Evolutionary conservation across 805 yeast genomes (phyloP).

Genomic region (Grigorovia transvaalensis): DNA sequence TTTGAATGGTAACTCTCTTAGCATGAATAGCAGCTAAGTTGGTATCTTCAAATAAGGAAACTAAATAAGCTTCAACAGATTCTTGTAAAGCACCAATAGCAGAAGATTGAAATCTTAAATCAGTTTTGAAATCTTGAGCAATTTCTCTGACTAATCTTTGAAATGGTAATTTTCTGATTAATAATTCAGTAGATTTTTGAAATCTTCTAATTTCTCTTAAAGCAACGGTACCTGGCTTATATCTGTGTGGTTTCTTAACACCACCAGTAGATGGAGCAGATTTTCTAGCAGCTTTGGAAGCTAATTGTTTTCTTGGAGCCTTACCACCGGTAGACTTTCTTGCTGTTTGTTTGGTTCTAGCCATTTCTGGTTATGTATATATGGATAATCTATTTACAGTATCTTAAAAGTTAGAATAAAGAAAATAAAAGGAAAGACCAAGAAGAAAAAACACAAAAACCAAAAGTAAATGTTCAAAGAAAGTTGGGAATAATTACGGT

Average conservation of each 20-base stretch:
- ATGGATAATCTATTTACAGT: neutral
- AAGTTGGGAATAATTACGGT: too few relatives aligned
- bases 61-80: slow-evolving; percentile 96
- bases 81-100: slow-evolving; percentile 98
- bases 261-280: slow-evolving; percentile 89
- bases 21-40: slow-evolving; percentile 98
- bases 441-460: neutral
- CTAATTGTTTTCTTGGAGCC: slow-evolving; percentile 90
- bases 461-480: neutral
- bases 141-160: slow-evolving; percentile 95
- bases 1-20: slow-evolving; percentile 96
- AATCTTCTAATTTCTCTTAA: slow-evolving; percentile 95
- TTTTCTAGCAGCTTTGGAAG: slow-evolving; percentile 88
- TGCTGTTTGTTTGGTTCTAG: slow-evolving; percentile 90
- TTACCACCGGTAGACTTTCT: slow-evolving; percentile 94
- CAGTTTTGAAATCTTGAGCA: slow-evolving; percentile 88
- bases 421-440: neutral
- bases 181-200: slow-evolving; percentile 90
- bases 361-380: slow-evolving; percentile 37
- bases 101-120: slow-evolving; percentile 91
- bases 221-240: slow-evolving; percentile 96
- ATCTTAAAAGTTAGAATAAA: neutral
- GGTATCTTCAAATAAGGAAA: slow-evolving; percentile 93
- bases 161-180: slow-evolving; percentile 94
- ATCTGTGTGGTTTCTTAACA: slow-evolving; percentile 92